Conservation (phyloP, 306 rosid genomes). For the Trifolium repens region DNA sequence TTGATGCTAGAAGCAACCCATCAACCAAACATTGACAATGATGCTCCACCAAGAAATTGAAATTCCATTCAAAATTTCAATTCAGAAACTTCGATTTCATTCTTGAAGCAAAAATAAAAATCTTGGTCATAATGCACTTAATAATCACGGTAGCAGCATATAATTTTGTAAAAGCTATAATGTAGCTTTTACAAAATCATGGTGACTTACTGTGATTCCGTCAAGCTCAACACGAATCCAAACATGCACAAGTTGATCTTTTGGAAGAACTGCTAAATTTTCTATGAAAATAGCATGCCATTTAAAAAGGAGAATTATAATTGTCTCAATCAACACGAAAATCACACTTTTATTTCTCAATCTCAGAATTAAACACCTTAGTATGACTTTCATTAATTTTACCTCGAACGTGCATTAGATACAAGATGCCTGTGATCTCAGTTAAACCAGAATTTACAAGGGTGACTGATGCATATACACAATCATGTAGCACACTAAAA, state of each 20-base stretch:
- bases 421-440: constrained; percentile 23
- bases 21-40: constrained; percentile 35
- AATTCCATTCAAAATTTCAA: constrained; percentile 1
- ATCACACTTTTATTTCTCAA: constrained; percentile 19
- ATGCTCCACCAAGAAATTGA: constrained; percentile 38
- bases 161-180: too few species aligned
- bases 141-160: too few species aligned
- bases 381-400: constrained; percentile 10
- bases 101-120: too few species aligned
- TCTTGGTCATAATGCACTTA: too few species aligned
- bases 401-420: not conserved
- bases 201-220: not conserved
- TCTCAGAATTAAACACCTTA: not conserved
- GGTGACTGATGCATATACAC: constrained; percentile 32
- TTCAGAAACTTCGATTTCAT: not conserved
- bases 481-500: constrained; percentile 11
- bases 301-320: not conserved
- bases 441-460: constrained; percentile 44
- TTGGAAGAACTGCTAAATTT: not conserved
- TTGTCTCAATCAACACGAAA: not conserved
- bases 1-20: constrained; percentile 31
- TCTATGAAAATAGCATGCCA: not conserved
- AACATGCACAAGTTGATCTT: not conserved
- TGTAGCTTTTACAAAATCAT: not conserved
- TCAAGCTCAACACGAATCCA: not conserved